Evolutionary conservation across 352 stramenopile species (phyloP).

Genomic region (Phytopythium oedochilum): DNA sequence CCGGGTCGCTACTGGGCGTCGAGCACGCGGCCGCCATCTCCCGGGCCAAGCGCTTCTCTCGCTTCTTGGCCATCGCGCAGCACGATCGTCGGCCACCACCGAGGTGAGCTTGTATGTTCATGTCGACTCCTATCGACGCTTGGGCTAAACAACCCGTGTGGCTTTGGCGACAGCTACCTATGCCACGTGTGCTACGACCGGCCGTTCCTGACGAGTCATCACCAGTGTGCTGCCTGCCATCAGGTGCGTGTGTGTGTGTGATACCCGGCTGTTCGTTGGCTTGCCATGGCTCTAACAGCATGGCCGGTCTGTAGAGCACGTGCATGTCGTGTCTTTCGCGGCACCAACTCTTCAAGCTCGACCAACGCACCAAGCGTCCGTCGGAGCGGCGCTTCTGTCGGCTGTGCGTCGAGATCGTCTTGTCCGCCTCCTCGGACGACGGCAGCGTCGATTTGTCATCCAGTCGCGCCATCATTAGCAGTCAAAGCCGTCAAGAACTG

Average conservation of each 20-base stretch:
- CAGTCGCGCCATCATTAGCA: background rate
- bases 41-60: constrained; percentile 24
- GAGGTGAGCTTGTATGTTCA: constrained; percentile 10
- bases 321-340: constrained; percentile 33
- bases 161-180: constrained; percentile 6
- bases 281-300: background rate
- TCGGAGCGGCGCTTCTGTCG: constrained; percentile 21
- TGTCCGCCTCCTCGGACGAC: background rate
- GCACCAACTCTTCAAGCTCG: constrained; percentile 24
- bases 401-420: constrained; percentile 22
- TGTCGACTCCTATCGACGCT: background rate
- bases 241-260: too few species aligned
- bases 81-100: constrained; percentile 18
- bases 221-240: constrained; percentile 24
- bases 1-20: constrained; percentile 30
- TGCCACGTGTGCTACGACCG: constrained; percentile 29
- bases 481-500: background rate
- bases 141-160: background rate
- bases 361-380: constrained; percentile 16
- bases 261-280: too few species aligned
- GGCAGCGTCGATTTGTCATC: background rate
- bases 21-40: constrained; percentile 14
- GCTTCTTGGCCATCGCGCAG: constrained; percentile 16
- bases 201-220: constrained; percentile 19
- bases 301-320: constrained; percentile 11